These are phyloP conservation scores for Colletotrichum kahawae DNA, from an alignment of 2,329 filamentous ascomycete genomes.

Conservation along the genomic window DNA sequence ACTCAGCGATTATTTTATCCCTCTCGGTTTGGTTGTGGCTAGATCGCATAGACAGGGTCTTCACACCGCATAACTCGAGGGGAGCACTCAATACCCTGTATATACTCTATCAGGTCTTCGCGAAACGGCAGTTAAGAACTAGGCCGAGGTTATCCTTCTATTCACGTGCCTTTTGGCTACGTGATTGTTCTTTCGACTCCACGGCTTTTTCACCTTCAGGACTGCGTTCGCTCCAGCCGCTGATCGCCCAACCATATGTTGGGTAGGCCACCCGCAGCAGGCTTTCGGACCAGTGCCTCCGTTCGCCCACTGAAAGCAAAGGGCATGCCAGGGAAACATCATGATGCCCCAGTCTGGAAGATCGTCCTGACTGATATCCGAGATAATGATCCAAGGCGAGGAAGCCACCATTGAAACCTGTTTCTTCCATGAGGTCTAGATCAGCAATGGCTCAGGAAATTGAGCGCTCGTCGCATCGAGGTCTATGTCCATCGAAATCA, in stretches of 20 bases:
- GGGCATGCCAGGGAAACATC: not conserved
- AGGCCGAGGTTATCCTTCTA: too few relatives aligned
- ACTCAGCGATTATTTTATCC: too few relatives aligned
- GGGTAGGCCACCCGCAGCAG: not conserved
- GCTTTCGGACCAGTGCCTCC: not conserved
- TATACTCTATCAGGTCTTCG: too few relatives aligned
- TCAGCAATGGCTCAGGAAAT: not conserved
- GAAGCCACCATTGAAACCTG: not conserved
- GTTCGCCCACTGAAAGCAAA: not conserved
- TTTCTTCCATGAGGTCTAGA: not conserved
- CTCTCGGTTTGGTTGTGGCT: too few relatives aligned
- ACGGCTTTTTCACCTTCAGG: not conserved
- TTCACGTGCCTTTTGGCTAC: too few relatives aligned
- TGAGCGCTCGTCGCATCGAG: not conserved
- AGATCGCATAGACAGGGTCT: too few relatives aligned
- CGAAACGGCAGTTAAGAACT: too few relatives aligned
- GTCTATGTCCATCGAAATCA: not conserved
- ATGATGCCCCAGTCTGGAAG: not conserved
- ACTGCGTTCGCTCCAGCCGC: not conserved
- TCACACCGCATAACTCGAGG: too few relatives aligned
- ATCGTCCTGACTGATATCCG: not conserved
- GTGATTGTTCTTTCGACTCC: too few relatives aligned
- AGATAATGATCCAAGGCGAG: not conserved
- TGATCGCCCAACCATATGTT: not conserved
- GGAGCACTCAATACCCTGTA: too few relatives aligned